A percentile compares a stretch with the other conserved stretches of the same genome.
Conservation (phyloP, 371 early-diverging fungal genomes). For the Phascolomyces articulosus region DNA sequence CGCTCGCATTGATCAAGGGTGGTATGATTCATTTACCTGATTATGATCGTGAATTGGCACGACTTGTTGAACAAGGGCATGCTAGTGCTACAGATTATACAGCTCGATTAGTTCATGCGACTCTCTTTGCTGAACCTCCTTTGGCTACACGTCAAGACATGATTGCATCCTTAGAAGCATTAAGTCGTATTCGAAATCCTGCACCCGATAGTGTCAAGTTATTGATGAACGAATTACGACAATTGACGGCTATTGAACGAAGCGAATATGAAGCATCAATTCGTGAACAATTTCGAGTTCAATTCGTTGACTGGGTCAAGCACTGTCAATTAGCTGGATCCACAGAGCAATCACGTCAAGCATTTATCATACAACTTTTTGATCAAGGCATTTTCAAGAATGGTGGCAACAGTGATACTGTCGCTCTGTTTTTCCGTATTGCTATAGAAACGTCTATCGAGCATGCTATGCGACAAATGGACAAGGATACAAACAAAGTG, state of each 20-base stretch:
- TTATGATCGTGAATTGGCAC: conserved; percentile 85
- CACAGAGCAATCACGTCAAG: conserved; percentile 70
- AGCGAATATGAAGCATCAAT: conserved; percentile 51
- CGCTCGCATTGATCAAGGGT: conserved; percentile 80
- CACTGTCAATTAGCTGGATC: conserved; percentile 84
- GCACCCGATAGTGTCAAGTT: conserved; percentile 65
- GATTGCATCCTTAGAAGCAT: conserved; percentile 70
- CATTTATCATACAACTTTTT: conserved; percentile 73
- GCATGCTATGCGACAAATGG: conserved; percentile 45
- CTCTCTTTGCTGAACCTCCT: conserved; percentile 62
- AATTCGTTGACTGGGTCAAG: conserved; percentile 90
- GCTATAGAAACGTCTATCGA: conserved; percentile 86
- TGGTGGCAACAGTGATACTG: conserved; percentile 75
- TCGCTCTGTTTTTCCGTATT: conserved; percentile 87
- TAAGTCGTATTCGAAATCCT: conserved; percentile 69
- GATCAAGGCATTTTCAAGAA: conserved; percentile 79
- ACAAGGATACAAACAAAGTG: conserved; percentile 1
- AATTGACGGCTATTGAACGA: neutral
- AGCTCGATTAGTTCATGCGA: conserved; percentile 72
- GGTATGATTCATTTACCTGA: conserved; percentile 78
- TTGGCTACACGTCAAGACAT: conserved; percentile 74
- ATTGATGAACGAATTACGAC: conserved; percentile 38
- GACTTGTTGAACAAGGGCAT: conserved; percentile 74
- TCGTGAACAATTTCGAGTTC: conserved; percentile 68
- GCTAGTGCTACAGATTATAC: conserved; percentile 84